Evolutionary conservation across 2,329 filamentous ascomycete species (phyloP).

Genomic region (Pestalotiopsis sp.): DNA sequence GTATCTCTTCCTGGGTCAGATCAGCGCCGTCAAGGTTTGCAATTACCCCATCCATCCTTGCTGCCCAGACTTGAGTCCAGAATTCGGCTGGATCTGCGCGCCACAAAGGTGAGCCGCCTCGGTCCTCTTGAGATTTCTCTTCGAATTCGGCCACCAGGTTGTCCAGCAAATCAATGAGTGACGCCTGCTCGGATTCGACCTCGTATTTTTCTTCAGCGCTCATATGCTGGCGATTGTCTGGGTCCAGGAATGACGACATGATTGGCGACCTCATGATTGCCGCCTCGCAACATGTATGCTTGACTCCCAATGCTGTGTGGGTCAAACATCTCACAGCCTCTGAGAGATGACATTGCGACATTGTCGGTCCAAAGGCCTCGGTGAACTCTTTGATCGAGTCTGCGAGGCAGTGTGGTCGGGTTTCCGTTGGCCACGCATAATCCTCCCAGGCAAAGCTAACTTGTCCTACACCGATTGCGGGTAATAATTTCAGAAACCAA

Average conservation of each 20-base stretch:
- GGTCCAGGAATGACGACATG: background rate
- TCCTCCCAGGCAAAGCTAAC: too few relatives aligned
- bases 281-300: background rate
- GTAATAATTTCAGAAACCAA: too few relatives aligned
- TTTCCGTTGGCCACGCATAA: background rate
- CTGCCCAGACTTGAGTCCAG: background rate
- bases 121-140: background rate
- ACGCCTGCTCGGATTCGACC: background rate
- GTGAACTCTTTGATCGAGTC: background rate
- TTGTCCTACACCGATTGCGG: too few relatives aligned
- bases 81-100: background rate
- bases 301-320: background rate
- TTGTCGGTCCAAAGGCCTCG: background rate
- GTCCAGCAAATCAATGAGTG: background rate
- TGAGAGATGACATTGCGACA: background rate
- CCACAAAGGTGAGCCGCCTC: background rate
- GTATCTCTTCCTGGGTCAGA: background rate
- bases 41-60: background rate
- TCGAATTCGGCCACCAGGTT: background rate
- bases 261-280: background rate
- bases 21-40: background rate
- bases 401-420: background rate
- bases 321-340: background rate
- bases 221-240: background rate
- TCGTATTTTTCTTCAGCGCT: background rate